phyloP scores from a whole-genome alignment of 768 basidiomycete species.

The Dioszegia aurantiaca region DNA sequence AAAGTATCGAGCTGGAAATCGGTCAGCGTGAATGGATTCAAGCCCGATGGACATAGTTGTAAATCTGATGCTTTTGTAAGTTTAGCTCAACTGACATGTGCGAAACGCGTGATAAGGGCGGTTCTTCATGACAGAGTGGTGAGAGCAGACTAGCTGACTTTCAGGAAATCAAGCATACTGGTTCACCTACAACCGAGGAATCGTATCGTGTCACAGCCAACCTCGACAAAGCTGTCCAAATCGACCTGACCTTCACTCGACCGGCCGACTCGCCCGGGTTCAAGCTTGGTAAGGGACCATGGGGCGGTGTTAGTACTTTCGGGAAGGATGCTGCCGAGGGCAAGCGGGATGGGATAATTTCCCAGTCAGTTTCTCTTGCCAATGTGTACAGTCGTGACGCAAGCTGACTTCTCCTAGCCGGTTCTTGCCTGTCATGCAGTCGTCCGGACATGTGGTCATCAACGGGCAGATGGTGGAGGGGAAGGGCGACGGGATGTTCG shows the following conservation, averaged over 20 bases:
- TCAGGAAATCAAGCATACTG: slow-evolving; percentile 52
- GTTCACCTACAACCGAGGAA: slow-evolving; percentile 61
- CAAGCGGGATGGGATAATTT: slow-evolving; percentile 60
- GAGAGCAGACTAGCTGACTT: slow-evolving; percentile 1
- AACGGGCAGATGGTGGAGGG: slow-evolving; percentile 60
- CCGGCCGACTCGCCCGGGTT: slow-evolving; percentile 74
- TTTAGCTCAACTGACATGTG: slow-evolving; percentile 53
- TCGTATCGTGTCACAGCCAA: slow-evolving; percentile 75
- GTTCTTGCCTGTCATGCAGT: slow-evolving; percentile 75
- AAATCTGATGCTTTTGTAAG: slow-evolving; percentile 50
- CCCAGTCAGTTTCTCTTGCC: slow-evolving; percentile 57
- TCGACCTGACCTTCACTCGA: slow-evolving; percentile 70
- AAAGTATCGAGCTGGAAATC: slow-evolving; percentile 79
- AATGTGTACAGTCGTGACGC: neutral
- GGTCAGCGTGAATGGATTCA: slow-evolving; percentile 59
- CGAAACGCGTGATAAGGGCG: too few species aligned
- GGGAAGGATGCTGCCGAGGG: slow-evolving; percentile 45
- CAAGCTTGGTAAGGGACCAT: slow-evolving; percentile 83
- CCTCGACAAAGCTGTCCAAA: slow-evolving; percentile 72
- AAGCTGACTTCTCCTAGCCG: too few species aligned
- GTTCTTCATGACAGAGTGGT: too few species aligned
- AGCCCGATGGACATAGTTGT: slow-evolving; percentile 36
- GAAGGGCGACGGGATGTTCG: slow-evolving; percentile 62
- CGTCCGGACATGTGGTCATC: slow-evolving; percentile 66
- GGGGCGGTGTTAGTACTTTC: slow-evolving; percentile 63